Percentiles rank a stretch among this genome's conserved stretches.
These are phyloP conservation scores for Alternaria sp. DNA, from an alignment of 2,329 filamentous ascomycete genomes.

Conservation along the genomic window DNA sequence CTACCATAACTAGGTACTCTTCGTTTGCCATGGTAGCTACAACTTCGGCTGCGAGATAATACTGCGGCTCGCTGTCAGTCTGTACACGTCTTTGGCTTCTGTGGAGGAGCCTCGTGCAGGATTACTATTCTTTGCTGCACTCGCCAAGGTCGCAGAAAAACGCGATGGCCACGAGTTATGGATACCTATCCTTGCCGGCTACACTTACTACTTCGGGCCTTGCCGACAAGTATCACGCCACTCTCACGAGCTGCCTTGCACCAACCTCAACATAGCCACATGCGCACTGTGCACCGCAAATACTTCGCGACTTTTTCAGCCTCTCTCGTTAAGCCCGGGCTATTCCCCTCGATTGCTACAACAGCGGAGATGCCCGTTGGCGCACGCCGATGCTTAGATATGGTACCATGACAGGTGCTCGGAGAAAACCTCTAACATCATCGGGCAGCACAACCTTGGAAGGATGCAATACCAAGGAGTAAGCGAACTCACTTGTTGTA, in stretches of 20 bases:
- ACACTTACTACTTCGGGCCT: neutral
- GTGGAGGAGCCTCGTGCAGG: neutral
- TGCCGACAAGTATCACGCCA: constrained; percentile 28
- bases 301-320: constrained; percentile 5
- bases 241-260: constrained; percentile 8
- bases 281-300: constrained; percentile 14
- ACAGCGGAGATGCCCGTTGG: constrained; percentile 22
- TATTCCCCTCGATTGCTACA: constrained; percentile 17
- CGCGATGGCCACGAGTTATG: neutral
- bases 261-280: constrained; percentile 15
- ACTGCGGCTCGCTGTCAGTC: neutral
- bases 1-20: neutral
- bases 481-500: neutral
- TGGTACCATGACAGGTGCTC: neutral
- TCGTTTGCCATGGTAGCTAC: neutral
- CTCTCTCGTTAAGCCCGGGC: constrained; percentile 9
- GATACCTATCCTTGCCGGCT: neutral
- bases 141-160: neutral
- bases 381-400: neutral
- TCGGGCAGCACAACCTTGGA: neutral
- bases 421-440: neutral
- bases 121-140: neutral
- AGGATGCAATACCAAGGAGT: neutral
- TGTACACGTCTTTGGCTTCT: neutral
- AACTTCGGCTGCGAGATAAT: neutral